Base-by-base conservation (phyloP, 768 basidiomycete species). In the Mycena leptocephala region DNA sequence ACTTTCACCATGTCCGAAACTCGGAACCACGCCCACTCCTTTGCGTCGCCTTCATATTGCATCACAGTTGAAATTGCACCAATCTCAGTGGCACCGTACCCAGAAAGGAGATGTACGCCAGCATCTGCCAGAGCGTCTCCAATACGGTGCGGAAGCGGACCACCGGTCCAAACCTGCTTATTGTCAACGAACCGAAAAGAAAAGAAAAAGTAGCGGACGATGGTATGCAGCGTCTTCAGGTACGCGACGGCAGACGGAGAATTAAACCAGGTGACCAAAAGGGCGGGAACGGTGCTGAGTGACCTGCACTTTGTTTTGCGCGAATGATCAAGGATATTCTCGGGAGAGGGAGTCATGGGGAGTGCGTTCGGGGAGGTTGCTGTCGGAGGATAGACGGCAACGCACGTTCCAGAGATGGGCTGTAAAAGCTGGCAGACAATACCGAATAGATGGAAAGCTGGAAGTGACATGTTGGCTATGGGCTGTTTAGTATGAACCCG, bases 281-380 rank as follows among this genome's bases (percentile, higher is more conserved):
- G 78, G 0, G 84, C 43, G 0, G 89, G 88, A 16, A 89, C 84
- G 0, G 80, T 84, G 2, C 26, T 86, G 1, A 89, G 53, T 2
- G 73, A 51, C 37, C 83, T 81, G 30, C 79, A 84, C 24, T 83
- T 79, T 0, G 82, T 85, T 24, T 79, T 74, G 5, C 78, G 78
- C 5, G 84, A 76, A 58, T 85, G 83, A 2, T 86, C 82, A 4
- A 90, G 71, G 39, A 88, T 83, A 69, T 86, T 88, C 3, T 86
- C 83, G 2, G 87, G 81, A 7, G 87, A 85, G 1, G 88, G 87
- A 37, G 84, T 80, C 3, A 87, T 76, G 2, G 89, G 89, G 24
- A 82, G 79, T 11, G 75, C 35, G 0, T 67, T 68, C 5, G 77
- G 64, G 14, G 80, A 72, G 7, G 67, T 70, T 20, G 79, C 80